A percentile compares a stretch with the other conserved stretches of the same genome.
Evolutionary conservation across 177 flowering plant species (phyloP).

Genomic region (Vitis hybrid): DNA sequence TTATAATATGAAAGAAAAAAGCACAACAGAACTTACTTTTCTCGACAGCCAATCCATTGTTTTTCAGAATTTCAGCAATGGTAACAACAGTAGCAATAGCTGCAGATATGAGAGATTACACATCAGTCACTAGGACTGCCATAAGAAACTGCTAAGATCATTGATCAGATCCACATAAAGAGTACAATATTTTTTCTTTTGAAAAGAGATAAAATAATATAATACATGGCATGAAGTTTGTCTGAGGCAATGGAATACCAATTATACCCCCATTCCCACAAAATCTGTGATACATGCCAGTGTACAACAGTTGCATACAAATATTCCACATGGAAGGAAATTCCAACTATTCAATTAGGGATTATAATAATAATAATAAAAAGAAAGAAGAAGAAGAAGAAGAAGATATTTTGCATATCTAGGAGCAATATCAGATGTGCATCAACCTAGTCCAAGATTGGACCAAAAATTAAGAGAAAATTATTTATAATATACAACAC

Average conservation of each 20-base stretch:
- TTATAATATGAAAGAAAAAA: not conserved
- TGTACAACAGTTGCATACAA: too few species aligned
- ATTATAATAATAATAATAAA: not conserved
- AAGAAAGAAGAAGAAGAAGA: not conserved
- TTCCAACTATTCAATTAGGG: too few species aligned
- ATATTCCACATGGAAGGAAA: too few species aligned
- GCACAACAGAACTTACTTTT: constrained; percentile 45
- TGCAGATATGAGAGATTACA: constrained; percentile 28
- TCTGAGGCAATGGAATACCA: not conserved
- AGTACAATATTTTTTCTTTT: not conserved
- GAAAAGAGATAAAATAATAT: too few species aligned
- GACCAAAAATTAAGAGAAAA: too few species aligned
- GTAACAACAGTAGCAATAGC: constrained; percentile 93
- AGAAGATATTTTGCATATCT: too few species aligned
- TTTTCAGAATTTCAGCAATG: constrained; percentile 84
- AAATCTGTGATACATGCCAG: too few species aligned
- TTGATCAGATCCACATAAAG: not conserved
- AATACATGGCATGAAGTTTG: too few species aligned
- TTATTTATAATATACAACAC: too few species aligned
- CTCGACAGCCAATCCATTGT: constrained; percentile 85
- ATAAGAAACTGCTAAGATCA: not conserved
- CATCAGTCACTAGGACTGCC: not conserved
- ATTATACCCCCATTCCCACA: not conserved
- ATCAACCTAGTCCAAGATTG: too few species aligned
- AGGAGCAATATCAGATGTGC: too few species aligned